Conservation (phyloP, 805 yeast species). For the Metschnikowia baotianmanensis region DNA sequence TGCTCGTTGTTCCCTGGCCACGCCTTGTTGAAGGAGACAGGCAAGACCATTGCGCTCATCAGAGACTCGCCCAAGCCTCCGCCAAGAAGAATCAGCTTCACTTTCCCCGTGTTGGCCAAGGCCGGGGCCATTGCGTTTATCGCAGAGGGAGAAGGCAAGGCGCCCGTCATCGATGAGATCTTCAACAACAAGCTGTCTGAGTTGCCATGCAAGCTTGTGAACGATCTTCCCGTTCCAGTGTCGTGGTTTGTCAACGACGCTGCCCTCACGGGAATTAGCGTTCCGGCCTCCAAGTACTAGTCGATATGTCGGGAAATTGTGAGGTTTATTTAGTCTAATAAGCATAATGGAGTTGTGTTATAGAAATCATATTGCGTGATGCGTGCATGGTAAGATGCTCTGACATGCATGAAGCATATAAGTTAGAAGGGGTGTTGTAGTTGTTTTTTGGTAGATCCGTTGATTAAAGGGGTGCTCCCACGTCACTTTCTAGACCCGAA, state of each 20-base stretch:
- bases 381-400: too few species aligned
- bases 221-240: constrained; percentile 53
- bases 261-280: constrained; percentile 65
- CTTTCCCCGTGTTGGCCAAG: constrained; percentile 67
- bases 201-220: constrained; percentile 77
- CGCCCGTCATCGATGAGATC: constrained; percentile 65
- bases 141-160: constrained; percentile 87
- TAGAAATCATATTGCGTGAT: too few species aligned
- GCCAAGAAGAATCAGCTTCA: constrained; percentile 84
- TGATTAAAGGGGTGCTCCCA: too few species aligned
- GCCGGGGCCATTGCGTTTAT: constrained; percentile 68
- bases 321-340: background rate
- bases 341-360: background rate
- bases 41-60: constrained; percentile 57
- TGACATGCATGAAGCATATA: too few species aligned
- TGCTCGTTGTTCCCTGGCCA: constrained; percentile 92
- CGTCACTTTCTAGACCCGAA: too few species aligned
- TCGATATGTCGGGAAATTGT: background rate
- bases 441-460: too few species aligned
- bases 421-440: too few species aligned
- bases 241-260: constrained; percentile 81
- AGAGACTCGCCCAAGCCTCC: constrained; percentile 93
- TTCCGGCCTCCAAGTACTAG: constrained; percentile 39
- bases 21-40: constrained; percentile 53
- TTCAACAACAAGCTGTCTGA: constrained; percentile 49